These are phyloP conservation scores for Helenozyma baotianmanensis DNA, from an alignment of 805 yeast species.

Conservation along the genomic window DNA sequence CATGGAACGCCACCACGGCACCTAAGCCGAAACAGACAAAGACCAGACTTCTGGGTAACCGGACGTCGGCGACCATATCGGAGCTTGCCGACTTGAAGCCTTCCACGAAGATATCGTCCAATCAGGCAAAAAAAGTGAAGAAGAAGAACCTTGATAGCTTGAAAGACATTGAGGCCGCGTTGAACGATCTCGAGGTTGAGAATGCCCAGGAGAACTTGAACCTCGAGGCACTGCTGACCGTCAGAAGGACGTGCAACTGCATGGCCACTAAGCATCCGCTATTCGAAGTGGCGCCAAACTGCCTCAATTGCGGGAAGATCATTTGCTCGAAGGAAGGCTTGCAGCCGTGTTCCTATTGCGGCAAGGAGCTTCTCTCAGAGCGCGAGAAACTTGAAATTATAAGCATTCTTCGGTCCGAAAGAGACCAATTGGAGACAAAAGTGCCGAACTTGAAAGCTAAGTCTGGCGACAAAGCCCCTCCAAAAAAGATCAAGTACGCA, in stretches of 20 bases:
- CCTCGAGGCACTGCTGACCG: conserved; percentile 2
- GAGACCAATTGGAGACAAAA: conserved; percentile 25
- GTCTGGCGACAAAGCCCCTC: conserved; percentile 17
- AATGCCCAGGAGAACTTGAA: conserved; percentile 6
- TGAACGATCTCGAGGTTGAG: conserved; percentile 46
- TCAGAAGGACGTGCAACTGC: conserved; percentile 58
- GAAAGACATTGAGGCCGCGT: conserved; percentile 61
- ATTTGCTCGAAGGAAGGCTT: conserved; percentile 87
- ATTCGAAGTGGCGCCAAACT: conserved; percentile 87
- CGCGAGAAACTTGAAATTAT: conserved; percentile 61
- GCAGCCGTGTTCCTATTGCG: conserved; percentile 86
- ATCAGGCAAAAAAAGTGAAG: conserved; percentile 28
- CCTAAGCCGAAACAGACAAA: conserved; percentile 4
- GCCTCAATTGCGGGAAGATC: conserved; percentile 90
- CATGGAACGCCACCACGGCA: conserved; percentile 2
- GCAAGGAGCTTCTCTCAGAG: conserved; percentile 54
- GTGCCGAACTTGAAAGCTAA: conserved; percentile 15
- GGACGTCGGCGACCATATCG: conserved; percentile 40
- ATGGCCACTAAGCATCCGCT: conserved; percentile 86
- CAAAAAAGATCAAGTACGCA: conserved; percentile 49
- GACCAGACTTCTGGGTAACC: conserved; percentile 10
- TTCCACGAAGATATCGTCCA: conserved; percentile 18
- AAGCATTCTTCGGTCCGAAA: conserved; percentile 51
- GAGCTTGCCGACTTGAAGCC: conserved; percentile 42
- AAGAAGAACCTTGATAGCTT: conserved; percentile 49